Percentiles rank a stretch among this genome's conserved stretches.
Evolutionary conservation across 345 rosid species (phyloP).

Genomic region (Cardamine chenopodiifolia): DNA sequence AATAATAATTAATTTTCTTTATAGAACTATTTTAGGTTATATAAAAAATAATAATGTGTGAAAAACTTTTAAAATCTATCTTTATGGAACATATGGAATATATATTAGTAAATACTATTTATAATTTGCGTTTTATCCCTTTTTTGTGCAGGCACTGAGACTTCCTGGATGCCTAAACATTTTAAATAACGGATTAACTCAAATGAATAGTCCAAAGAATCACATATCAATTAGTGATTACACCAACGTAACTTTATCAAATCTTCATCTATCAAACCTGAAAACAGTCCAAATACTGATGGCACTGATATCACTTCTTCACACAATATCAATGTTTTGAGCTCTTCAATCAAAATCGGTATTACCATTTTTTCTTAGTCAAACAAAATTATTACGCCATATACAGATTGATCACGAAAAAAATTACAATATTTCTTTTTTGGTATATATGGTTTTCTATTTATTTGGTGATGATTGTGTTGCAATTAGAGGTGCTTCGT

Average conservation of each 20-base stretch:
- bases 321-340: conserved; percentile 20
- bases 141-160: not conserved
- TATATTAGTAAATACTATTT: no score
- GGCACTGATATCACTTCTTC: conserved; percentile 47
- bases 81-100: no score
- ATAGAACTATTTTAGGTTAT: no score
- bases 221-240: conserved; percentile 37
- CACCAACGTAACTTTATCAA: conserved; percentile 33
- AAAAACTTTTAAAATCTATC: no score
- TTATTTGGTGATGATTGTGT: conserved; percentile 60
- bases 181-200: conserved; percentile 32
- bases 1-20: no score
- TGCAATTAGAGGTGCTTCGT: conserved; percentile 43
- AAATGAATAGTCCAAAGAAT: conserved; percentile 33
- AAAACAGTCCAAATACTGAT: conserved; percentile 54
- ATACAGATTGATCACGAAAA: not conserved
- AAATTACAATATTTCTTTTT: not conserved
- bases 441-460: not conserved
- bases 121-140: no score
- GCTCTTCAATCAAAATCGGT: conserved; percentile 49
- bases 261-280: conserved; percentile 47
- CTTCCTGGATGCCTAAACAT: conserved; percentile 30
- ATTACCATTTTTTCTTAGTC: conserved; percentile 4
- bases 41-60: no score
- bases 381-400: not conserved